These are phyloP conservation scores for Fusarium lyarnte DNA, from an alignment of 2,329 filamentous ascomycete genomes.

Conservation along the genomic window DNA sequence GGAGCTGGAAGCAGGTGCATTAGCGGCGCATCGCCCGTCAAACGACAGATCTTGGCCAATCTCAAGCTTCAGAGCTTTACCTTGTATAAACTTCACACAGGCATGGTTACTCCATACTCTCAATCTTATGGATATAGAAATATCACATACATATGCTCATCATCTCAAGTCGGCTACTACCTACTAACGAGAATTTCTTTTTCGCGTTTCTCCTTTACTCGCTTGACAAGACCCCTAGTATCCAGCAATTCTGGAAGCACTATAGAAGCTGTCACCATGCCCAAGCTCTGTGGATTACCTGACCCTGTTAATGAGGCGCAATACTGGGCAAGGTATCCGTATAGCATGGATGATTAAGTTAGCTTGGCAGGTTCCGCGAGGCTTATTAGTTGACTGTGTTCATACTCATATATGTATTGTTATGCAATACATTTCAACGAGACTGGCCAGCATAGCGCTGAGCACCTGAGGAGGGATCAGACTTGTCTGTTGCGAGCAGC, in stretches of 20 bases:
- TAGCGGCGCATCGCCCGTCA: conserved; percentile 23
- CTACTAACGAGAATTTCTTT: conserved; percentile 24
- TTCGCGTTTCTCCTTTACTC: conserved; percentile 16
- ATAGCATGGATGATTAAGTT: conserved; percentile 31
- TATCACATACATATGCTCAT: conserved; percentile 25
- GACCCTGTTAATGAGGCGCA: conserved; percentile 32
- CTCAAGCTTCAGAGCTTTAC: background rate
- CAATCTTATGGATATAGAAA: conserved; percentile 10
- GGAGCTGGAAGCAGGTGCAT: conserved; percentile 22
- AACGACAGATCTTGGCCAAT: background rate
- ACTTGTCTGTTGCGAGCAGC: background rate
- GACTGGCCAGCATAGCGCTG: background rate
- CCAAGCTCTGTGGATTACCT: conserved; percentile 11
- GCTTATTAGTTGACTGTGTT: background rate
- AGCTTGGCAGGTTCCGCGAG: conserved; percentile 19
- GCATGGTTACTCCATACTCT: conserved; percentile 8
- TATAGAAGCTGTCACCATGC: conserved; percentile 16
- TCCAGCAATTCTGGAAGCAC: conserved; percentile 30
- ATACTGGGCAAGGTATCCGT: conserved; percentile 9
- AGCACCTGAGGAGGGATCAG: background rate
- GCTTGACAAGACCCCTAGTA: conserved; percentile 17
- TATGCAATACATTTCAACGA: background rate
- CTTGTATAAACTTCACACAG: background rate
- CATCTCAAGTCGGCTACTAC: conserved; percentile 20
- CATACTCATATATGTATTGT: background rate